phyloP scores from a whole-genome alignment of 495 filamentous ascomycete species.

The Neurospora sp. region DNA sequence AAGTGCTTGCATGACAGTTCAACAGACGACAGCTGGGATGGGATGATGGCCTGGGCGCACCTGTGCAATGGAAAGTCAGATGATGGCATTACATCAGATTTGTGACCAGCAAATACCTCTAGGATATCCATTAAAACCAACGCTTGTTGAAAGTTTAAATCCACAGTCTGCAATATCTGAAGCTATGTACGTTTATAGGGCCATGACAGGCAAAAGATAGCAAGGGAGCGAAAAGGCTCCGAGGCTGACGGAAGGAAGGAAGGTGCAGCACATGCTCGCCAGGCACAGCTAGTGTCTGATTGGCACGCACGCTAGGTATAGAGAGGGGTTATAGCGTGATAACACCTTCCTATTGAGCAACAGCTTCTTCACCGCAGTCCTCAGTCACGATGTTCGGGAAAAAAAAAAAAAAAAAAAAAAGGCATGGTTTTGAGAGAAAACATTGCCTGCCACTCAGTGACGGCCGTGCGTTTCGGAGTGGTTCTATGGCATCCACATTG shows the following conservation, averaged over 20 bases:
- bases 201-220: not conserved
- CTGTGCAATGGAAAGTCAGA: not conserved
- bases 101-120: not conserved
- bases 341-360: not conserved
- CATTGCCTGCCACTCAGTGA: not conserved
- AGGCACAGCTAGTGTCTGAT: not conserved
- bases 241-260: not conserved
- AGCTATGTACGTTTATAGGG: not conserved
- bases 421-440: not conserved
- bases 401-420: not conserved
- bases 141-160: not conserved
- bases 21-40: not conserved
- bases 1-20: slow-evolving; percentile 6
- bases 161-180: not conserved
- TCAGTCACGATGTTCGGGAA: not conserved
- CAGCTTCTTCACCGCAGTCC: not conserved
- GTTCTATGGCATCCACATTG: not conserved
- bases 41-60: not conserved
- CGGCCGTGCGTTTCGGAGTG: not conserved
- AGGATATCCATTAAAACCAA: not conserved
- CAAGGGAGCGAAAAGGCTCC: not conserved
- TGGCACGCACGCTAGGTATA: not conserved
- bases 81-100: not conserved
- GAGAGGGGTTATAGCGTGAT: not conserved
- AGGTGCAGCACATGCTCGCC: not conserved